Evolutionary conservation across 805 yeast genomes (phyloP), one percentile per base, ranked within the genome.

Genomic region (Pichia insulana): DNA sequence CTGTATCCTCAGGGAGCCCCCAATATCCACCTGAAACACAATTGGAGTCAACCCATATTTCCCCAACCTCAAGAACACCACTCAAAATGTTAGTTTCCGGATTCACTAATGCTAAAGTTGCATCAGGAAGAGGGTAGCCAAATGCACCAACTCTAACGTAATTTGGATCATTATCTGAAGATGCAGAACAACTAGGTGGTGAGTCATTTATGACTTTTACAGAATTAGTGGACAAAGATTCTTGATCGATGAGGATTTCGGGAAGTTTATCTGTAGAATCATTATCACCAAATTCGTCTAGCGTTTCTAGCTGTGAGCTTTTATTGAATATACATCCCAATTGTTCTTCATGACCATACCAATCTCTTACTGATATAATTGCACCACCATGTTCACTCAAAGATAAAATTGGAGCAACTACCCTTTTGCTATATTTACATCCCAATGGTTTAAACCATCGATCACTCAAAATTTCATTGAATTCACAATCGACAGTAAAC

Each of bases 31-130:
- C 96, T 2, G 95, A 80, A 7, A 92, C 63, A 46, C 94, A 83
- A 2, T 90, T 90, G 34, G 94, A 82, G 54, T 89, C 96, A n/a
- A 92, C 84, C 97, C 97, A 92, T 28, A 92, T 80, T 60, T 92
- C 99, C 22, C 98, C 98, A 13, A 92, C 85, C 48, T 83, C 86
- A 54, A 84, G 75, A 37, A 73, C 80, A 2, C 79, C 77, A 4
- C 86, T 83, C 15, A 92, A 64, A 2, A 80, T 67, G 30, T 80
- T 73, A 45, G 90, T 86, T 46, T 92, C 97, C 0, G 97, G 97
- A 57, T 94, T 88, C 0, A 92, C 97, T 25, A 92, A 76, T 0
- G 97, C 97, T 27, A 90, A 59, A 0, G 95, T 85, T 0, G 97
- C 90, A 64, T 90, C 96, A 0, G 97, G 96, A 2, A 92, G 61